phyloP scores from a whole-genome alignment of 495 filamentous ascomycete genomes.

The Bacidia gigantensis region DNA sequence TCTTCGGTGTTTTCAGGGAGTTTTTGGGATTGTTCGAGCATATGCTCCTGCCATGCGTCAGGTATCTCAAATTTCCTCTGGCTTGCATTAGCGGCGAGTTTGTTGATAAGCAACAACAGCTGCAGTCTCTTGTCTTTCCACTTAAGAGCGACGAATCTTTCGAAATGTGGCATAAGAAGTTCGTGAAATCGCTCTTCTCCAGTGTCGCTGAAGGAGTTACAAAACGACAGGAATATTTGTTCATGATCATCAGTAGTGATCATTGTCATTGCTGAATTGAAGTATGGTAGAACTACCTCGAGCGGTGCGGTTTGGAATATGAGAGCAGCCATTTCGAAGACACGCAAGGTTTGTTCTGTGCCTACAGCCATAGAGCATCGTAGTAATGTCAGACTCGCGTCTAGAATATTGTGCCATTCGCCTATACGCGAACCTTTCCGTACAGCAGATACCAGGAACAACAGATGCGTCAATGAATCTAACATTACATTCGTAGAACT shows the following conservation, averaged over 20 bases:
- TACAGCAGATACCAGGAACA: constrained; percentile 58
- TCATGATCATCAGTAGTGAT: constrained; percentile 49
- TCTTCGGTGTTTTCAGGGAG: constrained; percentile 16
- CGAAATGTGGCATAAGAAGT: constrained; percentile 66
- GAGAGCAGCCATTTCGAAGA: constrained; percentile 50
- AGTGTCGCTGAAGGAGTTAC: constrained; percentile 59
- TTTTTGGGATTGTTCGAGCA: constrained; percentile 47
- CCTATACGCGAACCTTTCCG: constrained; percentile 62
- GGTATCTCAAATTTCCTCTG: constrained; percentile 47
- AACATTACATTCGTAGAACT: constrained; percentile 25
- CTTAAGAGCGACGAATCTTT: constrained; percentile 59
- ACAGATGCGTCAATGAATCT: constrained; percentile 40
- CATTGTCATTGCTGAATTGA: constrained; percentile 47
- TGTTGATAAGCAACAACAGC: constrained; percentile 55
- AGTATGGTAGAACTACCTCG: constrained; percentile 57
- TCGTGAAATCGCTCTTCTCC: constrained; percentile 62
- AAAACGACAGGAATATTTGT: constrained; percentile 67
- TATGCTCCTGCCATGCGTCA: constrained; percentile 53
- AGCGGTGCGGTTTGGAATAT: constrained; percentile 63
- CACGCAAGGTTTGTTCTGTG: constrained; percentile 37
- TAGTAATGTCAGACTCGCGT: constrained; percentile 41
- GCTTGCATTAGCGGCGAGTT: constrained; percentile 44
- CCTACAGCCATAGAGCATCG: constrained; percentile 28
- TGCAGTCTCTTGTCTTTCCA: constrained; percentile 57
- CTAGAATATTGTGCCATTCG: constrained; percentile 55